Evolutionary conservation across 2,329 filamentous ascomycete species (phyloP), one percentile per base, ranked within the genome.

Genomic region (Neonectria hederae): DNA sequence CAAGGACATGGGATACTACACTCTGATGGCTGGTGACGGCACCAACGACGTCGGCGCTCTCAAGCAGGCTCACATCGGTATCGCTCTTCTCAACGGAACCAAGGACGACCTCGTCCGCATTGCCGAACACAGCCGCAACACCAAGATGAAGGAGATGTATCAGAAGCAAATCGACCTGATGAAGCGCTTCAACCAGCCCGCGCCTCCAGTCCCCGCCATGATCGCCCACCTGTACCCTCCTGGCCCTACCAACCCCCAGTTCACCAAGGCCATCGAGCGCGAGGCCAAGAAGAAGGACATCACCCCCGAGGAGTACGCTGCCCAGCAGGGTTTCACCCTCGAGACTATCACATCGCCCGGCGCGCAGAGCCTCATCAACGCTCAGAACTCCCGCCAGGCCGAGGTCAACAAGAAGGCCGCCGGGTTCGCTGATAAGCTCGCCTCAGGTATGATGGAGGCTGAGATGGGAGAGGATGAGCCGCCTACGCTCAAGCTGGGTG

Each of bases 91-190:
- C 71, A 99, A 99, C 79, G 96, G 96, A 67, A 97, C 94, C 1
- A 91, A 90, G 70, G 92, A 98, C 22, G 96, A 98, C 77, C 86
- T 99, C 58, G 90, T 90, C 61, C 94, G 91, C 77, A 99, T 99
- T 73, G 91, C 92, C 26, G 96, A 98, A 76, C 94, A 99, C 80
- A 90, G 92, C 75, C 91, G 96, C 72, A 97, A 94, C 79, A 97
- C 91, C 43, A 97, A 94, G 85, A 97, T 99, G 92, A 98, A 97
- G 86, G 94, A 97, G 69, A 88, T 99, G 69, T 99, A 99, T 78
- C 93, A 98, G 83, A 98, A 99, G 84, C 96, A 99, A 79, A 87
- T 92, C 61, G 84, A 90, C 51, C 86, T 99, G 78, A 97, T 99
- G 93, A 88, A 91, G 76, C 89, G 95, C 68, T 99, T 98, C 86